Conservation (phyloP, 257 asterid species). For the Leonotis leonurus region DNA sequence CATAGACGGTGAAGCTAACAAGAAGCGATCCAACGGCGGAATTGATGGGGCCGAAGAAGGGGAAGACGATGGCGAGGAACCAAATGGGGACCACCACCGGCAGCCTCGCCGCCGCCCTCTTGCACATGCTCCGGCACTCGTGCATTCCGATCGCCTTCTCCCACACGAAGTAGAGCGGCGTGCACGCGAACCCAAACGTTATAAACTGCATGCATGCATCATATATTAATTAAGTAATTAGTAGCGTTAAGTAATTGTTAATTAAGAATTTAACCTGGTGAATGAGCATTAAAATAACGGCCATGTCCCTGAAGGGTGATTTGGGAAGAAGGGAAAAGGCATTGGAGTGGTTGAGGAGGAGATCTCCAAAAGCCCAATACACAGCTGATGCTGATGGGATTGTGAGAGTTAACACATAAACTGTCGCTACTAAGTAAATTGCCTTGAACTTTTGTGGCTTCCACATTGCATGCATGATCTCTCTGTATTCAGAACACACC, state of each 20-base stretch:
- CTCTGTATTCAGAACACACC: no score
- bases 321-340: conserved; percentile 40
- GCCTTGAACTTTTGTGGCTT: conserved; percentile 44
- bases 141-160: conserved; percentile 37
- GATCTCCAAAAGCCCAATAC: conserved; percentile 47
- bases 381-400: conserved; percentile 40
- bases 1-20: conserved; percentile 32
- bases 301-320: conserved; percentile 32
- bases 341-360: conserved; percentile 38
- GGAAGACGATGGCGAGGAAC: conserved; percentile 32
- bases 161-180: conserved; percentile 32
- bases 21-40: conserved; percentile 32
- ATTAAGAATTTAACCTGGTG: conserved; percentile 27
- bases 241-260: no score
- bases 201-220: conserved; percentile 17
- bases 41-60: conserved; percentile 34
- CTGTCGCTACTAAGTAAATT: conserved; percentile 31
- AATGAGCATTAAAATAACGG: conserved; percentile 46
- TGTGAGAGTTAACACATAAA: conserved; percentile 35
- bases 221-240: not conserved
- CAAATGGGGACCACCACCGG: conserved; percentile 35
- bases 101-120: conserved; percentile 29
- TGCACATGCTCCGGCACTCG: conserved; percentile 32
- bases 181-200: conserved; percentile 34
- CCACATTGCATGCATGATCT: conserved; percentile 44